A percentile compares a stretch with the other conserved stretches of the same genome.
These are phyloP conservation scores for Trametes polyzona DNA, from an alignment of 1,284 basidiomycete genomes.

Conservation along the genomic window DNA sequence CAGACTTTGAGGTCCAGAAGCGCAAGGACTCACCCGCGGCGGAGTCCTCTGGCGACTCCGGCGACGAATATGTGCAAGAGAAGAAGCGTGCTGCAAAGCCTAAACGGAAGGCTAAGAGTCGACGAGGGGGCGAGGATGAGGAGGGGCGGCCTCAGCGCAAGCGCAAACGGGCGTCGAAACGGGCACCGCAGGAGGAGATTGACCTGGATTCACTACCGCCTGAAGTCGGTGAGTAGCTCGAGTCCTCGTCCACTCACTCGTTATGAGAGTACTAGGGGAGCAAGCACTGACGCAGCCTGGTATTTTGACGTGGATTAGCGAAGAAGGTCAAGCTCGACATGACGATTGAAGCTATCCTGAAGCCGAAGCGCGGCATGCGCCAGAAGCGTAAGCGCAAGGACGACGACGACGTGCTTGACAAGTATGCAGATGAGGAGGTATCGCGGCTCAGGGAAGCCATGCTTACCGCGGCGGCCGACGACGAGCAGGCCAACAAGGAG, in stretches of 20 bases:
- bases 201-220: conserved; percentile 69
- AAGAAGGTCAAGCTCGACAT: conserved; percentile 67
- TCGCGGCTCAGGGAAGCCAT: conserved; percentile 84
- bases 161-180: conserved; percentile 43
- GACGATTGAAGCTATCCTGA: conserved; percentile 85
- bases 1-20: conserved; percentile 37
- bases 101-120: conserved; percentile 47
- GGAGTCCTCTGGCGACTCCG: conserved; percentile 61
- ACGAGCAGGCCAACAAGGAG: conserved; percentile 80
- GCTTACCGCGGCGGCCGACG: conserved; percentile 86
- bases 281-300: too few relatives aligned
- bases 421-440: conserved; percentile 92
- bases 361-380: conserved; percentile 69
- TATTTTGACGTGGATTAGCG: conserved; percentile 47
- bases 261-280: too few relatives aligned
- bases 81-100: conserved; percentile 51
- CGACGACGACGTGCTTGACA: conserved; percentile 81
- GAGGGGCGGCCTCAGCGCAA: conserved; percentile 41
- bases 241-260: too few relatives aligned
- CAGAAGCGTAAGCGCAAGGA: conserved; percentile 74
- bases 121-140: conserved; percentile 40
- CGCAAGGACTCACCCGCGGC: conserved; percentile 32
- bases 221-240: conserved; percentile 60
- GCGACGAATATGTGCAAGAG: conserved; percentile 70
- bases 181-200: conserved; percentile 51